Percentiles rank a stretch among this genome's conserved stretches.
Evolutionary conservation across 1,139 yeast species (phyloP).

Genomic region (Taphrina wiesneri): DNA sequence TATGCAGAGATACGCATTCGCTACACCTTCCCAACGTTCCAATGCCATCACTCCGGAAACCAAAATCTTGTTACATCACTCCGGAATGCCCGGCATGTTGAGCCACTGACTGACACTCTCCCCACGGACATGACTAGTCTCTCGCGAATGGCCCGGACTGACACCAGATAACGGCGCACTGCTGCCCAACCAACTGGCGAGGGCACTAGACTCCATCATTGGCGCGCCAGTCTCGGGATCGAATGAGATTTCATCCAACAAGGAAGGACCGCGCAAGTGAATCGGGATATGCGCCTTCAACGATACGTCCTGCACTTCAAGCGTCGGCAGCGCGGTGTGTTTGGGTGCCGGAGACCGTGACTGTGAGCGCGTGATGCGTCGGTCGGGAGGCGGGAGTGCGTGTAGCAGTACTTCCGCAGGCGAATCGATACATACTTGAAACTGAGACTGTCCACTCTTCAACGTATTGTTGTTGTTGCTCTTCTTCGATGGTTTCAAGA

Average conservation of each 20-base stretch:
- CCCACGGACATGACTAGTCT: constrained; percentile 33
- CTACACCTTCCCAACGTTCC: neutral
- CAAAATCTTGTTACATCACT: neutral
- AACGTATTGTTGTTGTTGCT: neutral
- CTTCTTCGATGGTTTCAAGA: neutral
- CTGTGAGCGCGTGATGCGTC: constrained; percentile 28
- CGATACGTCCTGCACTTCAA: neutral
- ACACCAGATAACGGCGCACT: neutral
- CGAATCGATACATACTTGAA: neutral
- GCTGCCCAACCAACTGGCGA: constrained; percentile 23
- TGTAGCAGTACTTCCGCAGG: constrained; percentile 1
- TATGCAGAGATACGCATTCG: neutral
- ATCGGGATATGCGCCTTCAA: neutral
- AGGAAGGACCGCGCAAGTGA: constrained; percentile 26
- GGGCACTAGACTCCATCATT: constrained; percentile 26
- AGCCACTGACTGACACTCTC: constrained; percentile 26
- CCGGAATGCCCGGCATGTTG: constrained; percentile 15
- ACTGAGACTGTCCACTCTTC: constrained; percentile 10
- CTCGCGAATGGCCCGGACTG: constrained; percentile 19
- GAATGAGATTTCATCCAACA: constrained; percentile 29
- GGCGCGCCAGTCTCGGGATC: constrained; percentile 32
- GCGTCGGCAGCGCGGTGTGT: neutral
- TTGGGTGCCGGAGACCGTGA: constrained; percentile 21
- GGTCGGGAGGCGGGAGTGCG: constrained; percentile 1
- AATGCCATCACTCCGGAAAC: neutral